Conservation (phyloP, 2,329 filamentous ascomycete genomes). For the Aureobasidium sp. region DNA sequence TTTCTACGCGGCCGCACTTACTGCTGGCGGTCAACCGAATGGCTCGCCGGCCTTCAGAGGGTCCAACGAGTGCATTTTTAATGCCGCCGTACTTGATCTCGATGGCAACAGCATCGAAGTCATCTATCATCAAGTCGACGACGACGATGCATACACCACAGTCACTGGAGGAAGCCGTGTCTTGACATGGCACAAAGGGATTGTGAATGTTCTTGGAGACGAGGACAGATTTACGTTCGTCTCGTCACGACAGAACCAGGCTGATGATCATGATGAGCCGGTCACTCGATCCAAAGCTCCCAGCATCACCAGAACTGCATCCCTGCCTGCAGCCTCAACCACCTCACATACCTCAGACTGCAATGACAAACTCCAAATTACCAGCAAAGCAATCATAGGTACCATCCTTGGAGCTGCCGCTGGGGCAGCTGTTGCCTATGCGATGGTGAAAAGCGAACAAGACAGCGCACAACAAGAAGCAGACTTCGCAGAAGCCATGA, state of each 20-base stretch:
- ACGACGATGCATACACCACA: constrained; percentile 26
- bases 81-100: constrained; percentile 62
- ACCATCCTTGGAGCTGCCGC: constrained; percentile 73
- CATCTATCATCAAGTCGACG: constrained; percentile 49
- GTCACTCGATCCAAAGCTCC: not conserved
- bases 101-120: constrained; percentile 82
- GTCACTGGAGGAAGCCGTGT: constrained; percentile 34
- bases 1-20: constrained; percentile 64
- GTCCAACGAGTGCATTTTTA: constrained; percentile 51
- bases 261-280: constrained; percentile 7
- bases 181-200: constrained; percentile 35
- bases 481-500: constrained; percentile 29
- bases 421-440: constrained; percentile 69
- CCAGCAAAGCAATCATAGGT: constrained; percentile 46
- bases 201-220: constrained; percentile 26
- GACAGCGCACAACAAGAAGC: constrained; percentile 40
- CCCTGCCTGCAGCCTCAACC: not conserved
- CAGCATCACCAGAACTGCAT: not conserved
- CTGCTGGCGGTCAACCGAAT: constrained; percentile 55
- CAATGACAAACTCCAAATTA: constrained; percentile 6
- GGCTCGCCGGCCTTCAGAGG: constrained; percentile 50
- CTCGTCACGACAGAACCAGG: not conserved
- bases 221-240: constrained; percentile 22
- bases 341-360: constrained; percentile 24
- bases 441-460: constrained; percentile 57